Evolutionary conservation across 768 basidiomycete genomes (phyloP).

Genomic region (Mycena capillaripes): DNA sequence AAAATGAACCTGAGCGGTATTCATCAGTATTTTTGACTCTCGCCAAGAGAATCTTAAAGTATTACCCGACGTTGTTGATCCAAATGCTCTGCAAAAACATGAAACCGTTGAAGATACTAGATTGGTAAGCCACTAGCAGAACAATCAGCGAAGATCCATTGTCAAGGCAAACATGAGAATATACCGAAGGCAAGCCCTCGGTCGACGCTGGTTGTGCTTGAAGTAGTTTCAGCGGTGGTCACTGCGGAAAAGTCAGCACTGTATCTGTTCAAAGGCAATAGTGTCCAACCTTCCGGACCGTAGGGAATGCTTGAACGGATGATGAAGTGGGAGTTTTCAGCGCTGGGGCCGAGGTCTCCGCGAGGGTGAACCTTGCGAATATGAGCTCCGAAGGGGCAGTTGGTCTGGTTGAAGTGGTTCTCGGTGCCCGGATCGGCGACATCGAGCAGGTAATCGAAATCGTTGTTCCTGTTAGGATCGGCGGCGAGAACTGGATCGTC

Average conservation of each 20-base stretch:
- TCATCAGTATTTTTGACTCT: background rate
- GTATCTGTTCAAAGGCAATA: no score
- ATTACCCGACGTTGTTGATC: slow-evolving; percentile 33
- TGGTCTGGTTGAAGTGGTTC: slow-evolving; percentile 37
- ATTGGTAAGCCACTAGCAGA: slow-evolving; percentile 32
- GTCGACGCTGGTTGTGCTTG: slow-evolving; percentile 27
- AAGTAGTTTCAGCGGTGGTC: slow-evolving; percentile 22
- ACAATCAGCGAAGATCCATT: background rate
- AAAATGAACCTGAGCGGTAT: slow-evolving; percentile 32
- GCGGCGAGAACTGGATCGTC: slow-evolving; percentile 42
- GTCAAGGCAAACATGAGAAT: background rate
- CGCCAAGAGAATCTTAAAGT: background rate
- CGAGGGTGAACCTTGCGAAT: slow-evolving; percentile 48
- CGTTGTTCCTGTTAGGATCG: slow-evolving; percentile 44
- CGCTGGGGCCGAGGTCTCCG: slow-evolving; percentile 33
- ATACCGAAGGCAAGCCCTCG: slow-evolving; percentile 37
- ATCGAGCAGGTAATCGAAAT: slow-evolving; percentile 45
- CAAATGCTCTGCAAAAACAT: slow-evolving; percentile 33
- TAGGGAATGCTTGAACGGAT: slow-evolving; percentile 53
- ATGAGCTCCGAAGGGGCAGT: slow-evolving; percentile 50
- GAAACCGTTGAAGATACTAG: slow-evolving; percentile 36
- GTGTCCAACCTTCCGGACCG: slow-evolving; percentile 38
- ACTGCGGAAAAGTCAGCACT: background rate
- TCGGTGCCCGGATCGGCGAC: slow-evolving; percentile 31
- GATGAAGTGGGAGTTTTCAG: slow-evolving; percentile 40